A percentile compares a stretch with the other conserved stretches of the same genome.
phyloP scores from a whole-genome alignment of 805 yeast genomes.

The Peterozyma toletana region DNA sequence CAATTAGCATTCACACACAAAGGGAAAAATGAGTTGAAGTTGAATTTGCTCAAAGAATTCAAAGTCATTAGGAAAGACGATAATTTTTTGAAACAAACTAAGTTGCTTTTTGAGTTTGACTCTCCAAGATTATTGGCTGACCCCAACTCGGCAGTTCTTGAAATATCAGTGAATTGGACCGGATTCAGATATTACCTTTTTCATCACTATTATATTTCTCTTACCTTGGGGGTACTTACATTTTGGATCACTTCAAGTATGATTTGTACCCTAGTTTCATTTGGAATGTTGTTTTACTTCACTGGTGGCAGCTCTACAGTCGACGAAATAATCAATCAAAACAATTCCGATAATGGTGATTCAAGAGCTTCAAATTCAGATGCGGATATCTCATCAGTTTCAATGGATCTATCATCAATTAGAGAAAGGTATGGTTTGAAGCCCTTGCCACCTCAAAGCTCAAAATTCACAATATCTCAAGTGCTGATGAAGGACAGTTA shows the following conservation, averaged over 20 bases:
- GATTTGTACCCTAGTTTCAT: neutral
- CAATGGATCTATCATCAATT: too few species aligned
- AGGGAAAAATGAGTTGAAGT: neutral
- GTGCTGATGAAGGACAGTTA: too few species aligned
- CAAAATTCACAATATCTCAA: too few species aligned
- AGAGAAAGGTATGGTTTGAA: too few species aligned
- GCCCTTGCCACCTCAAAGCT: too few species aligned
- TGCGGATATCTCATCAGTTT: too few species aligned
- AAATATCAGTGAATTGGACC: neutral
- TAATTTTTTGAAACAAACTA: neutral
- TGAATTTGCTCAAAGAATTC: neutral
- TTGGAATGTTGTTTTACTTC: too few species aligned
- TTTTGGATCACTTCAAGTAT: slow-evolving; percentile 1
- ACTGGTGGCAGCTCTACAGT: too few species aligned
- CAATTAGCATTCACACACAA: neutral
- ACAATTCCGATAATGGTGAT: too few species aligned
- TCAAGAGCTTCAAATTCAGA: too few species aligned
- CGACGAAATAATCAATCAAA: too few species aligned
- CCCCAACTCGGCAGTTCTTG: neutral
- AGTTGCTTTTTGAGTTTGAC: slow-evolving; percentile 1
- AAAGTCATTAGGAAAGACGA: neutral
- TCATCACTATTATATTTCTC: slow-evolving; percentile 3
- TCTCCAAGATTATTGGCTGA: neutral
- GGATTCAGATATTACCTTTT: slow-evolving; percentile 3
- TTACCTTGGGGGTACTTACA: slow-evolving; percentile 2